Conservation (phyloP, 2,329 filamentous ascomycete genomes). For the Stylonectria norvegica region DNA sequence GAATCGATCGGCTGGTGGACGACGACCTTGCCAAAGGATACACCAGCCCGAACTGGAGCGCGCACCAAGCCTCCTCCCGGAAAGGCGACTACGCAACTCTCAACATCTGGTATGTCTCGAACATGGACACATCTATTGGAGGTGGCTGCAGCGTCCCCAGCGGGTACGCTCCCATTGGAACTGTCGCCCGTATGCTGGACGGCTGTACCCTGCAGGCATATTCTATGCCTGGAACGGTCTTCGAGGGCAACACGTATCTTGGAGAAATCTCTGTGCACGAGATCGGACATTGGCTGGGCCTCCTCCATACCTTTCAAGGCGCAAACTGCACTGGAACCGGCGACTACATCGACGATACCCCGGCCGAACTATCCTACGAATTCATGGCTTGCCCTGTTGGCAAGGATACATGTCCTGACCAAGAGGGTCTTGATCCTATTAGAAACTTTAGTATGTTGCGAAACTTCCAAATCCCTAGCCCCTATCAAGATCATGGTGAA, state of each 20-base stretch:
- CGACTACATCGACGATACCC: constrained; percentile 39
- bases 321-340: constrained; percentile 31
- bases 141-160: constrained; percentile 43
- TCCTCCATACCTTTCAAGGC: constrained; percentile 41
- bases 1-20: not conserved
- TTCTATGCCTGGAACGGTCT: constrained; percentile 19
- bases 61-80: not conserved
- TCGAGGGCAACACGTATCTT: constrained; percentile 22
- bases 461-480: no score
- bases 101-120: constrained; percentile 39
- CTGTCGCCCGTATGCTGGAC: constrained; percentile 8
- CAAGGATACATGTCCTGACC: constrained; percentile 27
- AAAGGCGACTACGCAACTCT: constrained; percentile 34
- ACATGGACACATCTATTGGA: constrained; percentile 13
- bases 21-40: not conserved
- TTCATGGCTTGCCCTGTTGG: constrained; percentile 30
- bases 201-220: constrained; percentile 18
- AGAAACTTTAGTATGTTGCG: constrained; percentile 28
- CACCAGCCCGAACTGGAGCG: not conserved
- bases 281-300: constrained; percentile 44
- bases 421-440: constrained; percentile 24
- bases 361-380: constrained; percentile 24
- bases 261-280: constrained; percentile 33
- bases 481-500: not conserved
- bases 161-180: constrained; percentile 20